Percentiles rank a stretch among this genome's conserved stretches.
Evolutionary conservation across 1,284 basidiomycete species (phyloP).

Genomic region (Rhodotorula sp.): DNA sequence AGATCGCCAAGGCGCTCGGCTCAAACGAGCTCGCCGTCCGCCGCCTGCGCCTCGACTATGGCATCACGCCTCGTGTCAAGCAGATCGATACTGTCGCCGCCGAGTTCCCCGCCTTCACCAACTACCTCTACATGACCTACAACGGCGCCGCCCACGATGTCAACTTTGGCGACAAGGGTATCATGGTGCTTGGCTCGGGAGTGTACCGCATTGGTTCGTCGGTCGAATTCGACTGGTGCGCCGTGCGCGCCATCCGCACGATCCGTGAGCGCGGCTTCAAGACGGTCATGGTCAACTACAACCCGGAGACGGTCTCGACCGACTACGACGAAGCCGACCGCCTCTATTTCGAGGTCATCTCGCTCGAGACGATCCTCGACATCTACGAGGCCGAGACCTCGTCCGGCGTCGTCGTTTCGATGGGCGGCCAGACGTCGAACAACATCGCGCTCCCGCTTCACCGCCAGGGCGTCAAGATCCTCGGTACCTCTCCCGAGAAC

Average conservation of each 20-base stretch:
- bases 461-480: conserved; percentile 96
- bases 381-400: conserved; percentile 92
- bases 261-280: conserved; percentile 90
- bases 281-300: conserved; percentile 99
- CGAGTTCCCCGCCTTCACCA: conserved; percentile 97
- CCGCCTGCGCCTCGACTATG: conserved; percentile 60
- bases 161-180: conserved; percentile 81
- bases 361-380: conserved; percentile 91
- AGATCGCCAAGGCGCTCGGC: conserved; percentile 74
- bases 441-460: conserved; percentile 93
- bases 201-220: conserved; percentile 98
- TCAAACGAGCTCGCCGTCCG: conserved; percentile 88
- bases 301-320: conserved; percentile 97
- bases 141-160: conserved; percentile 92
- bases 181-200: conserved; percentile 96
- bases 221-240: conserved; percentile 99
- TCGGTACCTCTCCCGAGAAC: conserved; percentile 98
- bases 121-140: conserved; percentile 98
- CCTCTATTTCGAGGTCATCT: conserved; percentile 98
- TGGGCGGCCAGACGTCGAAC: conserved; percentile 98
- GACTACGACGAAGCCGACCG: conserved; percentile 99
- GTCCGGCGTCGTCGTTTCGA: conserved; percentile 88
- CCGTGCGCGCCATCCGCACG: conserved; percentile 92
- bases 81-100: conserved; percentile 99
- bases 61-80: conserved; percentile 89